A percentile compares a stretch with the other conserved stretches of the same genome.
These are phyloP conservation scores for Malassezia furfur DNA, from an alignment of 1,284 basidiomycete species.

Conservation along the genomic window DNA sequence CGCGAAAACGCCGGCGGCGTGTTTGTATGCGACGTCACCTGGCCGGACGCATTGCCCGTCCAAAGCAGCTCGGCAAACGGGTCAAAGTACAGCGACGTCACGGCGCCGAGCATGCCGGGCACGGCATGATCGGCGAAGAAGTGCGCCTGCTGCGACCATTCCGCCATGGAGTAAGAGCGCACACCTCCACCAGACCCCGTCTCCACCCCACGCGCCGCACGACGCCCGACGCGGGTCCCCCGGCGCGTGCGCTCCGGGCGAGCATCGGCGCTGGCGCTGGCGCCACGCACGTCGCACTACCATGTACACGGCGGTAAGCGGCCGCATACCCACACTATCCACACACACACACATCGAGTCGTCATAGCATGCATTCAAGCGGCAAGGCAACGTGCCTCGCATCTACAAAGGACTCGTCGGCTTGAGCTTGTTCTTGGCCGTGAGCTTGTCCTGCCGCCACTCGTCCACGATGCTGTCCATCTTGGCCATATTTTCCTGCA, in stretches of 20 bases:
- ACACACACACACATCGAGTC: too few relatives aligned
- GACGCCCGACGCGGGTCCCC: too few relatives aligned
- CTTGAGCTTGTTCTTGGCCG: constrained; percentile 9
- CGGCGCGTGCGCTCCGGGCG: too few relatives aligned
- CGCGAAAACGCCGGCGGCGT: constrained; percentile 52
- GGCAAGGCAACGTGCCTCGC: not conserved
- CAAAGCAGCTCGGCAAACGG: constrained; percentile 80
- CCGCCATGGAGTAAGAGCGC: constrained; percentile 23
- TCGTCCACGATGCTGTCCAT: constrained; percentile 21
- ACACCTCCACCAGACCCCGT: constrained; percentile 1
- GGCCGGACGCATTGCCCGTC: constrained; percentile 68
- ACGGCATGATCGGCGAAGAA: constrained; percentile 30
- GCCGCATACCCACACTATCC: too few relatives aligned
- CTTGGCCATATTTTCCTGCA: constrained; percentile 20
- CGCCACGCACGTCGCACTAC: too few relatives aligned
- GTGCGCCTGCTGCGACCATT: constrained; percentile 41
- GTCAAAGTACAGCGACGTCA: constrained; percentile 63
- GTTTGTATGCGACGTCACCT: constrained; percentile 58
- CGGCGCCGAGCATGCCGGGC: constrained; percentile 30
- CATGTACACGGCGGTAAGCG: too few relatives aligned
- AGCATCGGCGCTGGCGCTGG: too few relatives aligned
- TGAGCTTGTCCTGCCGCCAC: constrained; percentile 22
- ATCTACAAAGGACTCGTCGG: constrained; percentile 13
- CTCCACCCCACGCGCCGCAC: not conserved
- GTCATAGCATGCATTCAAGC: too few relatives aligned